A percentile compares a stretch with the other conserved stretches of the same genome.
These are phyloP conservation scores for Lipomyces kockii DNA, from an alignment of 805 yeast species.

Conservation along the genomic window DNA sequence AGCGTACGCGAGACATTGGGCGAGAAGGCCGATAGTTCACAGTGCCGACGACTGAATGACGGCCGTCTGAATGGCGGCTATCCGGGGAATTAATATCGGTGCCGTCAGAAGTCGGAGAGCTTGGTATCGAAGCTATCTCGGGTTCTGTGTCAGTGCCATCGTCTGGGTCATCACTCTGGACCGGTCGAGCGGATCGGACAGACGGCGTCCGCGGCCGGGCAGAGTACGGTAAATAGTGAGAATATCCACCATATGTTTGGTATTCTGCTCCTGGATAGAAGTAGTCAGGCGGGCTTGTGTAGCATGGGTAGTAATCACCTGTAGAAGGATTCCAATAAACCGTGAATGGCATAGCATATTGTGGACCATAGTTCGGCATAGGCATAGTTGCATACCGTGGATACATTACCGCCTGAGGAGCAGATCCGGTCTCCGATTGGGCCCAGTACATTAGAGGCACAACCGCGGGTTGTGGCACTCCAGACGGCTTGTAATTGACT, in stretches of 20 bases:
- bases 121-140: not conserved
- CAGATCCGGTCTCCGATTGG: not conserved
- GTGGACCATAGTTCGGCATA: not conserved
- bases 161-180: slow-evolving; percentile 1
- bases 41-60: not conserved
- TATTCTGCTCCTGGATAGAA: slow-evolving; percentile 1
- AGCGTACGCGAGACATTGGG: not conserved
- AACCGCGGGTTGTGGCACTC: not conserved
- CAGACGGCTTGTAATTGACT: not conserved
- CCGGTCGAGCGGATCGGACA: not conserved
- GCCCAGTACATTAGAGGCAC: slow-evolving; percentile 3
- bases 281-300: not conserved
- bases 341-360: slow-evolving; percentile 4
- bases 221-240: not conserved
- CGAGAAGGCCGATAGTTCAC: slow-evolving; percentile 3
- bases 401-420: slow-evolving; percentile 6
- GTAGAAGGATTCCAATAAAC: not conserved
- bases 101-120: not conserved
- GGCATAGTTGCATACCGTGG: slow-evolving; percentile 7
- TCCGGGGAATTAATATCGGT: not conserved
- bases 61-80: not conserved
- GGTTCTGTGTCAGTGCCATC: slow-evolving; percentile 2
- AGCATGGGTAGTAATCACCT: slow-evolving; percentile 1
- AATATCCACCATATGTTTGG: not conserved
- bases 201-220: not conserved